These are phyloP conservation scores for Gastrolobium bilobum DNA, from an alignment of 306 rosid genomes.

Conservation along the genomic window DNA sequence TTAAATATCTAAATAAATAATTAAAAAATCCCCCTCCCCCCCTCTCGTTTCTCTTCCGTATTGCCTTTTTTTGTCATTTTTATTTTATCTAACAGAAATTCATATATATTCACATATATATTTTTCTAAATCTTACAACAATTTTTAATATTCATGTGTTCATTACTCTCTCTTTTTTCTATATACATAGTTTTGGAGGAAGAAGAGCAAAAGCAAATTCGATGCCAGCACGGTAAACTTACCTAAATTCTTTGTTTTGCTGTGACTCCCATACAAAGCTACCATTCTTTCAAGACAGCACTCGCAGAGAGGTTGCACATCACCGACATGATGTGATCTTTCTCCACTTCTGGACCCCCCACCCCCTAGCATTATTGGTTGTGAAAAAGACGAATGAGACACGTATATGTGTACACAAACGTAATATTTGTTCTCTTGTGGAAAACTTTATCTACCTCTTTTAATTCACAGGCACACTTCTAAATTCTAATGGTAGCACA, in stretches of 20 bases:
- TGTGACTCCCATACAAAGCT: constrained; percentile 54
- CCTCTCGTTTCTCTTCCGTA: no score
- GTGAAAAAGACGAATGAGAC: constrained; percentile 41
- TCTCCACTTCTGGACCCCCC: not conserved
- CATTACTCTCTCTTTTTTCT: not conserved
- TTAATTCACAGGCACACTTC: constrained; percentile 42
- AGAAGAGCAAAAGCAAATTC: constrained; percentile 7
- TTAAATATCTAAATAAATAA: no score
- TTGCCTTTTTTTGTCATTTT: not conserved
- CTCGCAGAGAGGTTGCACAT: constrained; percentile 35
- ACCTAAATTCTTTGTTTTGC: constrained; percentile 33
- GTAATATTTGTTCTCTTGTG: not conserved
- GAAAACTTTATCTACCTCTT: constrained; percentile 43
- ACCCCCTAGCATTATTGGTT: constrained; percentile 46
- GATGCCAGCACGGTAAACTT: constrained; percentile 8
- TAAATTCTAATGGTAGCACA: constrained; percentile 31
- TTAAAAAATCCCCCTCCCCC: no score
- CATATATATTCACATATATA: not conserved
- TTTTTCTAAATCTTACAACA: no score
- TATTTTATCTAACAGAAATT: not conserved
- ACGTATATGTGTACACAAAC: not conserved
- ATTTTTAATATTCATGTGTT: no score
- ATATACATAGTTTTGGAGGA: not conserved
- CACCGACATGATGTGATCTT: constrained; percentile 65
- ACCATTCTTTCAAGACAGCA: constrained; percentile 62